Percentiles rank a stretch among this genome's conserved stretches.
Evolutionary conservation across 495 filamentous ascomycete genomes (phyloP).

Genomic region (Lasiosphaeriaceae sp.): DNA sequence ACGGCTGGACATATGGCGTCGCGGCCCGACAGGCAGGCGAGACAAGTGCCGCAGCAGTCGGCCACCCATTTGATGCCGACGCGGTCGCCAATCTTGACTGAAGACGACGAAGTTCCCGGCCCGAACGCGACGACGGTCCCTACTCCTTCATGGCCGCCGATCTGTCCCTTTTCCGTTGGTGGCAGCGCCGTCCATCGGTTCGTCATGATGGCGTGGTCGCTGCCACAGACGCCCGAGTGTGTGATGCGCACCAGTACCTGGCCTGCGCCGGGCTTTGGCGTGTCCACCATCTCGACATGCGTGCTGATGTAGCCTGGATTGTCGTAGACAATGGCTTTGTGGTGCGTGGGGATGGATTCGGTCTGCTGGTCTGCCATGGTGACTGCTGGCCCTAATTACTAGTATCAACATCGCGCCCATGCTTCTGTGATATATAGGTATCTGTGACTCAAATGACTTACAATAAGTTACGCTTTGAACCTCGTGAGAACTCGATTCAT

Average conservation of each 20-base stretch:
- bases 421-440: no score
- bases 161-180: constrained; percentile 61
- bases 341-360: constrained; percentile 21
- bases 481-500: no score
- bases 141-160: constrained; percentile 63
- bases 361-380: no score
- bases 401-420: no score
- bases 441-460: no score
- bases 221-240: constrained; percentile 69
- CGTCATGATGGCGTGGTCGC: constrained; percentile 59
- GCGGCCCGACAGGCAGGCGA: constrained; percentile 52
- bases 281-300: constrained; percentile 60
- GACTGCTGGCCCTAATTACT: no score
- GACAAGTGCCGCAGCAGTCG: constrained; percentile 32
- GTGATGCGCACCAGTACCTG: constrained; percentile 68
- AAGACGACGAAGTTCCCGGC: constrained; percentile 26
- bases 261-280: constrained; percentile 60
- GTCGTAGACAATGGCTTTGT: constrained; percentile 68
- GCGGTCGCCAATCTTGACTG: constrained; percentile 60
- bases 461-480: no score
- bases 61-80: constrained; percentile 61
- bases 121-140: constrained; percentile 60
- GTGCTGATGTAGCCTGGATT: constrained; percentile 66
- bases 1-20: constrained; percentile 47
- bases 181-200: constrained; percentile 57